Evolutionary conservation across 179 eudicot genomes (phyloP), one percentile per base, ranked within the genome.

Genomic region (Silene coronaria): DNA sequence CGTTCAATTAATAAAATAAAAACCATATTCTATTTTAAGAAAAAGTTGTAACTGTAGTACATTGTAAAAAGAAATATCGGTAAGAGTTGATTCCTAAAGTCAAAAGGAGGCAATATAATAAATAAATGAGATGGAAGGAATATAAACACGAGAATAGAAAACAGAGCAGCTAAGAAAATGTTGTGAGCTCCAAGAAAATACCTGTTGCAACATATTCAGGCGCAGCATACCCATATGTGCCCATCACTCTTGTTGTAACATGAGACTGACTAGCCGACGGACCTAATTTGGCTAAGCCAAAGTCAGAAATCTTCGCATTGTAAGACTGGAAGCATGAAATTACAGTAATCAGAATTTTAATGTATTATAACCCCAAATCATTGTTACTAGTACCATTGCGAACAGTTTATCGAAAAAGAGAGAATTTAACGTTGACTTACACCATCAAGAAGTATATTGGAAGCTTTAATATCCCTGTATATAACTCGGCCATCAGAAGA

Each of bases 161-260:
- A 55, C 9, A 65, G 32, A 65, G 14, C 22, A 2, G 16, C 22
- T 65, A 30, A 16, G 69, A 65, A 14, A 34, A 34, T 34, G 48
- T 8, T 42, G 21, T 13, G 19, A 68, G 57, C 30, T 68, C 28
- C 34, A 65, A 24, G 6, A 70, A 23, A 30, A 69, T 78, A 91
- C 93, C 93, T 80, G 97, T 90, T 34, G 89, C 89, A 73, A 90
- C 71, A 69, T 90, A 90, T 81, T 90, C 93, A 55, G 96, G 96
- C 57, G 93, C 96, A 72, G 90, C 89, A 81, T 90, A 90, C 26
- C 97, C 96, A 8, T 57, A 65, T 14, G 96, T 90, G 65, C 96
- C 96, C 89, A 92, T 85, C 58, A 90, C 71, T 73, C 96, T 78
- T 22, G 96, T 90, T 61, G 93, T 86, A 55, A 92, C 93, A 62